Percentiles rank a stretch among this genome's conserved stretches.
Conservation (phyloP, 495 filamentous ascomycete species). For the Lepraria neglecta region DNA sequence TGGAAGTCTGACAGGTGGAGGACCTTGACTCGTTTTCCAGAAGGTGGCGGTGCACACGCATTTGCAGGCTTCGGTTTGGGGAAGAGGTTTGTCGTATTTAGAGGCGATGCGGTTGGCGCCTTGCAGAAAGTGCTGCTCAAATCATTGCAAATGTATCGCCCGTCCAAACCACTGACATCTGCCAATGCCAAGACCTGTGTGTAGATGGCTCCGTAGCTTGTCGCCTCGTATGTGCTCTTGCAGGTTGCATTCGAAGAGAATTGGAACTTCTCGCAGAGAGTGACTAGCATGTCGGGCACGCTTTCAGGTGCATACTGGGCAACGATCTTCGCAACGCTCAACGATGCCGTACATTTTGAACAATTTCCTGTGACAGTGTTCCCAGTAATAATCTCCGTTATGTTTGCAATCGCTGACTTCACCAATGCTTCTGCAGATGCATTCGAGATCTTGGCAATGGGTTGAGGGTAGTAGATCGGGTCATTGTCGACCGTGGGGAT, state of each 20-base stretch:
- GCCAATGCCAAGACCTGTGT: constrained; percentile 51
- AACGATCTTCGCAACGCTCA: constrained; percentile 45
- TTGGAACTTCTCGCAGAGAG: constrained; percentile 41
- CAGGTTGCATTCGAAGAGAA: constrained; percentile 43
- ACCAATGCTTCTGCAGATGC: constrained; percentile 39
- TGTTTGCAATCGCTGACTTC: constrained; percentile 36
- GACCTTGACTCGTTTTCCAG: constrained; percentile 51
- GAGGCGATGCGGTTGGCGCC: constrained; percentile 38
- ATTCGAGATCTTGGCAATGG: constrained; percentile 38
- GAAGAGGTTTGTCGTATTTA: constrained; percentile 43
- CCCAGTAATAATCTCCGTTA: constrained; percentile 42
- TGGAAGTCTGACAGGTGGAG: constrained; percentile 57
- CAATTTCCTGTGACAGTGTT: constrained; percentile 39
- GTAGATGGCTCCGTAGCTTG: constrained; percentile 49
- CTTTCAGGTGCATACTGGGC: constrained; percentile 43
- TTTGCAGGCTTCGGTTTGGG: constrained; percentile 51
- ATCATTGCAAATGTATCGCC: constrained; percentile 51
- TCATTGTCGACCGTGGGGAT: constrained; percentile 46
- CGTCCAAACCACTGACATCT: constrained; percentile 50
- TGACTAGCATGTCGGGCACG: constrained; percentile 47
- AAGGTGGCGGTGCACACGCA: constrained; percentile 37
- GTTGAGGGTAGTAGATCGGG: constrained; percentile 44
- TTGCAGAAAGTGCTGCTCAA: constrained; percentile 44
- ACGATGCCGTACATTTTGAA: constrained; percentile 46
- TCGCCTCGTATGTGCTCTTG: constrained; percentile 39